Conservation (phyloP, 2,329 filamentous ascomycete genomes). For the Apiospora aurea region DNA sequence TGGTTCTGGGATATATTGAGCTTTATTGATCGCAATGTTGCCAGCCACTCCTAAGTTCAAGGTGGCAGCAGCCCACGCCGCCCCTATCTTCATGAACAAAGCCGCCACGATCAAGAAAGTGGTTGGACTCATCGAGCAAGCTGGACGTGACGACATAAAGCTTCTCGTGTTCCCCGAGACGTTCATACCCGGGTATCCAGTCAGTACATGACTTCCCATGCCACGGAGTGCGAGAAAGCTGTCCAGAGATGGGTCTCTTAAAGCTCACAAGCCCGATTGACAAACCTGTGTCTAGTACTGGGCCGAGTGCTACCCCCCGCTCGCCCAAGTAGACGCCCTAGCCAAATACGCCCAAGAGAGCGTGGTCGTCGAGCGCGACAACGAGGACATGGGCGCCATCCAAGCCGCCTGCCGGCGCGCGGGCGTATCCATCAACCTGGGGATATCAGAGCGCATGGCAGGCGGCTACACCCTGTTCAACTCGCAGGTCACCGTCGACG, state of each 20-base stretch:
- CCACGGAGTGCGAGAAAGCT: too few species aligned
- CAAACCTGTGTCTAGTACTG: not conserved
- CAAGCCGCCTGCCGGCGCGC: slow-evolving; percentile 32
- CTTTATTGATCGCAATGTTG: not conserved
- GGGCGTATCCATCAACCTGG: slow-evolving; percentile 34
- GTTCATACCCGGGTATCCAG: slow-evolving; percentile 36
- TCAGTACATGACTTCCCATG: too few species aligned
- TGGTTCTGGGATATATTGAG: too few species aligned
- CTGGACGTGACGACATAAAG: slow-evolving; percentile 23
- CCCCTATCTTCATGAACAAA: slow-evolving; percentile 35
- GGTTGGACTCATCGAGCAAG: slow-evolving; percentile 28
- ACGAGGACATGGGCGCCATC: slow-evolving; percentile 31
- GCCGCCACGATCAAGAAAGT: slow-evolving; percentile 31
- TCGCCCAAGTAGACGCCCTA: slow-evolving; percentile 33
- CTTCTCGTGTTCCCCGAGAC: slow-evolving; percentile 34
- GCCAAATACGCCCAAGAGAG: slow-evolving; percentile 34
- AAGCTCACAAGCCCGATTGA: too few species aligned
- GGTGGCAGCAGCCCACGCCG: slow-evolving; percentile 31
- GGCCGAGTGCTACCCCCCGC: slow-evolving; percentile 36
- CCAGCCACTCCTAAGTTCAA: slow-evolving; percentile 27
- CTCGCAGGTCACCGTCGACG: slow-evolving; percentile 38
- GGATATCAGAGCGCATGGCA: slow-evolving; percentile 37
- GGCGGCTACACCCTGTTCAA: slow-evolving; percentile 41
- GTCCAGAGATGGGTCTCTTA: too few species aligned
- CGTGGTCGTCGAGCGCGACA: slow-evolving; percentile 32